A percentile compares a stretch with the other conserved stretches of the same genome.
These are phyloP conservation scores for Mortierella sp. DNA, from an alignment of 371 early-diverging fungal genomes.

Conservation along the genomic window DNA sequence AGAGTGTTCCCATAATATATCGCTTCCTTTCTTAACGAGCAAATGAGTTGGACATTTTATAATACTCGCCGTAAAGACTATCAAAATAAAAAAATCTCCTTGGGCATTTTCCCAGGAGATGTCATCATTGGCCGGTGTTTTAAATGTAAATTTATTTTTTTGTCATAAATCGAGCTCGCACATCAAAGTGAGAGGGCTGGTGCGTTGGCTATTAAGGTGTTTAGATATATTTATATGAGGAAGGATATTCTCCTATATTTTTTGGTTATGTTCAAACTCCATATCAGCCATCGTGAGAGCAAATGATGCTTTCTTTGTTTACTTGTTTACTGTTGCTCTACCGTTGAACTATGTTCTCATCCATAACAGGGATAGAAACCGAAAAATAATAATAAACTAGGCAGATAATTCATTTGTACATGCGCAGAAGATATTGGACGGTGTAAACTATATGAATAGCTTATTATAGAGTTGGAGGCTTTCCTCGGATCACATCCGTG, in stretches of 20 bases:
- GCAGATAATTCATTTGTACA: background rate
- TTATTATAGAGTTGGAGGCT: too few species aligned
- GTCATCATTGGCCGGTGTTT: constrained; percentile 5
- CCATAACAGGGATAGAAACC: background rate
- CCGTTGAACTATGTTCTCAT: background rate
- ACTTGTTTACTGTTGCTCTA: too few species aligned
- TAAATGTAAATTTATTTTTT: background rate
- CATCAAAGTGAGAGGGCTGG: too few species aligned
- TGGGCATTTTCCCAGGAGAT: background rate
- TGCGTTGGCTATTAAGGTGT: too few species aligned
- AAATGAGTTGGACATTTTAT: background rate
- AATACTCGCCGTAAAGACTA: background rate
- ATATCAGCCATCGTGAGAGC: background rate
- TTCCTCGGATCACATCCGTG: background rate
- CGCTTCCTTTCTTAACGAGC: background rate
- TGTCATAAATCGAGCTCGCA: too few species aligned
- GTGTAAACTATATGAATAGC: too few species aligned
- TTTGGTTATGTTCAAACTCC: background rate
- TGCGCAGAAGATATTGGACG: too few species aligned
- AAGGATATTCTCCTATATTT: too few species aligned
- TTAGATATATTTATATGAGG: background rate
- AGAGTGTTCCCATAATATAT: background rate
- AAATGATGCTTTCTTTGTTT: background rate
- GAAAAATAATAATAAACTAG: background rate
- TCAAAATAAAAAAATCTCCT: background rate